Evolutionary conservation across 192 early-diverging fungal species (phyloP), one percentile per base, ranked within the genome.

Genomic region (Coemansia sp.): DNA sequence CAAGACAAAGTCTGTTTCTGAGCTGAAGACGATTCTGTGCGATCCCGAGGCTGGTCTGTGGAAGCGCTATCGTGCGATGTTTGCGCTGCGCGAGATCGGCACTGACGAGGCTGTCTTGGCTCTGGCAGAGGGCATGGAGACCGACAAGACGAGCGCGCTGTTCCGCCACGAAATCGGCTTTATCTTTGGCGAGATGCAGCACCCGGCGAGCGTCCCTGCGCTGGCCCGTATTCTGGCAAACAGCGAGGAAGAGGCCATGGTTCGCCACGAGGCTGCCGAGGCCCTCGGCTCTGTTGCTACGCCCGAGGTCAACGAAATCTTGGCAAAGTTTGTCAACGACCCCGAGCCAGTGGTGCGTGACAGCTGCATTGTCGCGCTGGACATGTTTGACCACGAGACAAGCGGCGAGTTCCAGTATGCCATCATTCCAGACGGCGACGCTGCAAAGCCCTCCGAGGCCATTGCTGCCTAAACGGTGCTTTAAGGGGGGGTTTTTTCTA

Each of bases 131-230:
- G 96, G 93, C 20, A 89, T 98, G 54, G 83, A 87, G 46, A 91
- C 88, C 20, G 83, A 85, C 18, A 85, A 81, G 65, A 86, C 78
- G 5, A 84, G 84, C 28, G 84, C 92, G 27, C 65, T 98, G 60
- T 98, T 98, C 80, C 79, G 94, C 58, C 95, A 98, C 61, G 95
- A 98, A 72, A 92, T 90, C 35, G 92, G 93, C 25, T 98, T 92
- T 73, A 90, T 98, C 14, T 98, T 98, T 84, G 96, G 96, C 55
- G 94, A 98, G 74, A 86, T 98, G 86, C 94, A 95, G 82, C 92
- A 94, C 64, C 88, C 89, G 27, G 94, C 90, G 6, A 86, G 87
- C 23, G 91, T 98, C 0, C 94, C 95, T 28, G 84, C 91, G 7
- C 82, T 98, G 39, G 82, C 87, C 10, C 84, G 88, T 60, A 83